A percentile compares a stretch with the other conserved stretches of the same genome.
phyloP scores from a whole-genome alignment of 2,329 filamentous ascomycete species.

The Sclerotinia minor region DNA sequence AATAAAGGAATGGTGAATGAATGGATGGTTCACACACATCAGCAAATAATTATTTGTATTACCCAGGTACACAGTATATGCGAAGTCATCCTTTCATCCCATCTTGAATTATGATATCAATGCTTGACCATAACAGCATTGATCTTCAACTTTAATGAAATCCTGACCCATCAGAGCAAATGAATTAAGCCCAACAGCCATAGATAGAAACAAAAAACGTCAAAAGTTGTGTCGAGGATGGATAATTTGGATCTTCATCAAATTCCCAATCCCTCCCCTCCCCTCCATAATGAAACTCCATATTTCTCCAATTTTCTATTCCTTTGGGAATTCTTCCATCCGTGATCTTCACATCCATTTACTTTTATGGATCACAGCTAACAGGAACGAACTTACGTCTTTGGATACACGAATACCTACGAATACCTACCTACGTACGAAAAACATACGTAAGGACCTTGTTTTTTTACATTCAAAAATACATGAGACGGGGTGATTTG shows the following conservation, averaged over 20 bases:
- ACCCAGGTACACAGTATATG: neutral
- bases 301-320: conserved; percentile 10
- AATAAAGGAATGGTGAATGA: neutral
- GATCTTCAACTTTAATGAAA: conserved; percentile 16
- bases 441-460: neutral
- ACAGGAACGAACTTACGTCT: conserved; percentile 5
- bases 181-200: neutral
- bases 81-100: conserved; percentile 16
- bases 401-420: neutral
- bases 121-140: conserved; percentile 9
- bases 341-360: neutral
- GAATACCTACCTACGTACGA: neutral
- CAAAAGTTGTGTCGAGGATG: neutral
- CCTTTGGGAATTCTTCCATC: neutral
- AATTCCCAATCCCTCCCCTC: conserved; percentile 10
- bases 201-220: conserved; percentile 4
- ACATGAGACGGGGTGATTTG: conserved; percentile 7
- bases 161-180: conserved; percentile 25
- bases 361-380: neutral
- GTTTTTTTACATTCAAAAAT: conserved; percentile 2
- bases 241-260: conserved; percentile 21
- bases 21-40: no score
- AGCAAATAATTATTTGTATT: neutral
- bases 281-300: conserved; percentile 9
- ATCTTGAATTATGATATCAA: conserved; percentile 6